Base-by-base conservation (phyloP, 202 grass and related monocot genomes). In the Schoenoplectus tabernaemontani region DNA sequence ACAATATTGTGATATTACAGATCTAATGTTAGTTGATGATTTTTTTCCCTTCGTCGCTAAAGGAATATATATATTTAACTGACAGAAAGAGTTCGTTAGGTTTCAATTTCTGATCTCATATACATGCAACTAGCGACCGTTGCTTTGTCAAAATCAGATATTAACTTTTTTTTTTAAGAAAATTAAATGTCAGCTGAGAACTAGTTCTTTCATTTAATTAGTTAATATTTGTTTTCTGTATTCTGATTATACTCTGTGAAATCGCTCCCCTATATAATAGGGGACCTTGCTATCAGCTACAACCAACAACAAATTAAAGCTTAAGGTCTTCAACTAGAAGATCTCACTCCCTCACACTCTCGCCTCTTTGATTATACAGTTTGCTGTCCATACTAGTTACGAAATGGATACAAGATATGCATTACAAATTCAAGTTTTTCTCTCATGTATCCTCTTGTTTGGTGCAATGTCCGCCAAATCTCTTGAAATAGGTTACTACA, bases 401-500 rank as follows among this genome's bases (percentile, higher is more conserved):
- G 41, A 41, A 47, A 46, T 71, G 67, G 67, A 42, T 88, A 82
- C 73, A 84, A 79, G 57, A 59, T 41, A 39, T 9, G 57, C 41
- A 88, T 82, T 79, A 57, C 85, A 7, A 37, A 5, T 47, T 28
- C 44, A 32, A 34, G 43, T 2, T 23, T 9, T 17, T 43, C 11
- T 62, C 59, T 62, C 59, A 5, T 62, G 59, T 34, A 33, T 62
- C 59, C 24, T 62, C 10, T 9, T 62, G 5, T 62, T 62, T 62
- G 59, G 26, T 16, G 59, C 28, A 62, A 33, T 62, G 24, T 33
- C 59, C 0, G 28, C 28, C 10, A 26, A 32, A 15, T 62, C 28
- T 32, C 83, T 91, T 2, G 67, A 77, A 60, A 51, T 91, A 0
- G 83, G 86, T 0, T 83, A 80, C 60, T 86, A 88, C 61, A 34